Percentiles rank a stretch among this genome's conserved stretches.
These are phyloP conservation scores for Massariosphaeria phaeospora DNA, from an alignment of 495 filamentous ascomycete species.

Conservation along the genomic window DNA sequence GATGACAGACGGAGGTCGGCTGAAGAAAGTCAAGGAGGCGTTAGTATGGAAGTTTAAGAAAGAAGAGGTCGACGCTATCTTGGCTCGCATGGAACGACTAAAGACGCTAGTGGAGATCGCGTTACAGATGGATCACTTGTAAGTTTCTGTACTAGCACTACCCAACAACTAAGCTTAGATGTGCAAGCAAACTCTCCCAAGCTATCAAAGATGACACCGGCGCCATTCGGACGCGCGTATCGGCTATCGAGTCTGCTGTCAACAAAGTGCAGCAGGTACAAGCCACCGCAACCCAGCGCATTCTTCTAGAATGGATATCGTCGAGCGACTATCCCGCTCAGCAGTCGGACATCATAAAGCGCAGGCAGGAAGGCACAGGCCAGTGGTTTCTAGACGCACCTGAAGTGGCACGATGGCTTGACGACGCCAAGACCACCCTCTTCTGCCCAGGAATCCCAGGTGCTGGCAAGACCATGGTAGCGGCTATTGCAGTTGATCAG, in stretches of 20 bases:
- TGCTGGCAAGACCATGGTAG: conserved; percentile 25
- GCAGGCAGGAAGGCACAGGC: not conserved
- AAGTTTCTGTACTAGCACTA: conserved; percentile 9
- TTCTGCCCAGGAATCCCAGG: conserved; percentile 26
- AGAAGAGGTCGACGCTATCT: conserved; percentile 29
- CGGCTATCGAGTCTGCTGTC: not conserved
- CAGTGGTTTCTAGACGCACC: conserved; percentile 2
- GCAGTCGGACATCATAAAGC: not conserved
- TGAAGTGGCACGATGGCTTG: not conserved
- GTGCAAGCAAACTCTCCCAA: not conserved
- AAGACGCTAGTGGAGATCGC: conserved; percentile 32
- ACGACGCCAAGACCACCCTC: not conserved
- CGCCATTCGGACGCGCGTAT: too few species aligned
- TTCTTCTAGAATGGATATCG: not conserved
- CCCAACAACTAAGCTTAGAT: not conserved
- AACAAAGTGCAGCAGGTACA: not conserved
- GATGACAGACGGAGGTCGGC: conserved; percentile 14
- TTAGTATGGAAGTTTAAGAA: conserved; percentile 36
- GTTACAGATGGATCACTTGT: conserved; percentile 37
- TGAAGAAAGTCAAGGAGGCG: conserved; percentile 24
- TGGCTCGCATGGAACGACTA: conserved; percentile 34
- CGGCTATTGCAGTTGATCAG: not conserved
- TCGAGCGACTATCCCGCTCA: not conserved
- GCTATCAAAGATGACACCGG: not conserved
- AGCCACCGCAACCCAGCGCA: conserved; percentile 1